Percentiles rank a stretch among this genome's conserved stretches.
Conservation (phyloP, 1,139 yeast species). For the Hyphopichia pseudoburtonii region DNA sequence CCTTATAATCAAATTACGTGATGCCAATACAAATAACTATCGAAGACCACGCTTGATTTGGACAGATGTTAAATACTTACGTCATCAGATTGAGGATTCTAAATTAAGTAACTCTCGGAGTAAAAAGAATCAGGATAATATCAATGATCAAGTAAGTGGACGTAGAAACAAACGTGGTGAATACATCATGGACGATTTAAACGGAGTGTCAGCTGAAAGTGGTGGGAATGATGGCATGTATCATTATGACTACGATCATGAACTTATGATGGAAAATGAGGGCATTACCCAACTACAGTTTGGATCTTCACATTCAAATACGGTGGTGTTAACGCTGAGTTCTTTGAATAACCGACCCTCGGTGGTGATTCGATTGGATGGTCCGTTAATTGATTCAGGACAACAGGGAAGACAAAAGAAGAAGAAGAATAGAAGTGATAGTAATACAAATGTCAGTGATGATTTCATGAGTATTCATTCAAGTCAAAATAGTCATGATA, state of each 20-base stretch:
- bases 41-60: conserved; percentile 63
- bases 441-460: too few relatives aligned
- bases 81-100: conserved; percentile 6
- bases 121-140: conserved; percentile 4
- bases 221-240: conserved; percentile 16
- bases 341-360: conserved; percentile 40
- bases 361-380: conserved; percentile 35
- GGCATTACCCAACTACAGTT: conserved; percentile 86
- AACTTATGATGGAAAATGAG: conserved; percentile 65
- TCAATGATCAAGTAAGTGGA: neutral
- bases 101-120: conserved; percentile 6
- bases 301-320: conserved; percentile 35
- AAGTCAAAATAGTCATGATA: conserved; percentile 1
- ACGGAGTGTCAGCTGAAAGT: neutral
- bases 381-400: conserved; percentile 30
- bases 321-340: conserved; percentile 37
- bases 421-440: too few relatives aligned
- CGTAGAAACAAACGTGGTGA: conserved; percentile 14
- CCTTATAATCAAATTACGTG: conserved; percentile 67
- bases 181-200: neutral
- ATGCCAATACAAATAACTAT: conserved; percentile 27
- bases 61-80: conserved; percentile 29
- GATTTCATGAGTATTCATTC: conserved; percentile 10
- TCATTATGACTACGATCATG: conserved; percentile 24
- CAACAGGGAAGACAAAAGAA: too few relatives aligned